These are phyloP conservation scores for Penicillium sp. DNA, from an alignment of 2,329 filamentous ascomycete species.

Conservation along the genomic window DNA sequence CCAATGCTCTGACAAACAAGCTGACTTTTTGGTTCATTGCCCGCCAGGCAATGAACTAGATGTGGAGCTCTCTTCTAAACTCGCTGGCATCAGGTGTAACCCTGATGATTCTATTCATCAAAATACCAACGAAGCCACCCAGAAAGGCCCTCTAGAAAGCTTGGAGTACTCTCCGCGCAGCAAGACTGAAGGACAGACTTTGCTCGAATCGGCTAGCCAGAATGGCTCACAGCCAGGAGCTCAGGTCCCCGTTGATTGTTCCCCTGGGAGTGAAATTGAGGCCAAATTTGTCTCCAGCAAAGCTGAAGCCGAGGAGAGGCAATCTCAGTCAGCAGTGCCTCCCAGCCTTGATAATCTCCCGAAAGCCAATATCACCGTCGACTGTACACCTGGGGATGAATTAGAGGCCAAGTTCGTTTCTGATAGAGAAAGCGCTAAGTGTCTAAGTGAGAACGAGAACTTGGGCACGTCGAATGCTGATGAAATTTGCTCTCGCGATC, in stretches of 20 bases:
- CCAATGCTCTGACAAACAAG: background rate
- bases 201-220: background rate
- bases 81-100: background rate
- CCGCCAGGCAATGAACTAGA: conserved; percentile 13
- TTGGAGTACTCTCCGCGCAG: conserved; percentile 9
- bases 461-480: conserved; percentile 3
- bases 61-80: conserved; percentile 7
- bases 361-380: background rate
- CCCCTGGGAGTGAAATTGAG: conserved; percentile 19
- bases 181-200: conserved; percentile 13
- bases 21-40: conserved; percentile 7
- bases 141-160: background rate
- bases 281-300: conserved; percentile 8
- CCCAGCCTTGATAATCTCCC: background rate
- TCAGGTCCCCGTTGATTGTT: conserved; percentile 10
- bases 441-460: conserved; percentile 1
- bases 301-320: background rate
- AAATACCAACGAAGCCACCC: background rate
- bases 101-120: background rate
- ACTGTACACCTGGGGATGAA: conserved; percentile 15
- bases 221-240: background rate
- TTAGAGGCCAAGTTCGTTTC: conserved; percentile 11
- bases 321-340: background rate
- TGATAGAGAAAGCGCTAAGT: background rate
- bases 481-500: conserved; percentile 15